Conservation (phyloP, 768 basidiomycete genomes). For the Kockovaella imperatae region DNA sequence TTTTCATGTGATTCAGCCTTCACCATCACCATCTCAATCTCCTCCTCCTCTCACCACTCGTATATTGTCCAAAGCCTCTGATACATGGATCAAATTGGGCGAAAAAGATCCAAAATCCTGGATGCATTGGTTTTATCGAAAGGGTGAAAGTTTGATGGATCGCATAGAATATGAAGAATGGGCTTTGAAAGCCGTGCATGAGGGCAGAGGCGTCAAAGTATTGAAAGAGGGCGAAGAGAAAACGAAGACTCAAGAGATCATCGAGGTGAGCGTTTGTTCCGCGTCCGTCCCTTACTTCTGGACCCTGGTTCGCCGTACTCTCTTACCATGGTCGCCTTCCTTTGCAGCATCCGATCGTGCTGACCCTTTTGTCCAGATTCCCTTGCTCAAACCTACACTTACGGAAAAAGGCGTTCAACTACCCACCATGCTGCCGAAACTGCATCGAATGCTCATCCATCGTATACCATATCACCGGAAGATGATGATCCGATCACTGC, state of each 20-base stretch:
- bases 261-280: conserved; percentile 31
- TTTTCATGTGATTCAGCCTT: conserved; percentile 21
- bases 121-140: conserved; percentile 38
- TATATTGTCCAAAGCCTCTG: conserved; percentile 28
- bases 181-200: conserved; percentile 41
- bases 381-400: conserved; percentile 28
- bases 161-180: conserved; percentile 46
- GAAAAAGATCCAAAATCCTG: conserved; percentile 28
- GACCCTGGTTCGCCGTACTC: neutral
- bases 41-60: conserved; percentile 6
- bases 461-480: conserved; percentile 40
- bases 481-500: conserved; percentile 31
- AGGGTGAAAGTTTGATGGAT: conserved; percentile 46
- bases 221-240: conserved; percentile 8
- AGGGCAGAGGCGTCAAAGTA: conserved; percentile 32
- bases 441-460: conserved; percentile 28
- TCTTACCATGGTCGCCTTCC: too few species aligned
- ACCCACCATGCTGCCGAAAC: conserved; percentile 28
- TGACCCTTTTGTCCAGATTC: conserved; percentile 21
- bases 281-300: conserved; percentile 2
- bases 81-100: conserved; percentile 37
- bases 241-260: conserved; percentile 16
- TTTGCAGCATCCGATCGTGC: neutral
- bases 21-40: neutral
- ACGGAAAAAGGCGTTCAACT: conserved; percentile 28